Conservation (phyloP, 1,284 basidiomycete species). For the Leccinum ambiguum region DNA sequence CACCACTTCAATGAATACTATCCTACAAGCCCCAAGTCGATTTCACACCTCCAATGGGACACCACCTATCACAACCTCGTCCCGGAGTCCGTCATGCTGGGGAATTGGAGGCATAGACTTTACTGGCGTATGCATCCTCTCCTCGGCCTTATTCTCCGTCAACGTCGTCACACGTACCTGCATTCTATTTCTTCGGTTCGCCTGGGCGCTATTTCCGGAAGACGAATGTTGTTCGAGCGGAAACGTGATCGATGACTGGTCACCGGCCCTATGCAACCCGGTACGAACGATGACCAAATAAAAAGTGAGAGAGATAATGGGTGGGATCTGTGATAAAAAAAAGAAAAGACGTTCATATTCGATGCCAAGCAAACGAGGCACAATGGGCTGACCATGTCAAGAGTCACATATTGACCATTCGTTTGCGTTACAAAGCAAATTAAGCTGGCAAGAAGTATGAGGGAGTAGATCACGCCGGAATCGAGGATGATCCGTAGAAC, state of each 20-base stretch:
- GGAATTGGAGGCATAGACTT: neutral
- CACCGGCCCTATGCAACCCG: neutral
- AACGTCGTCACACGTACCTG: neutral
- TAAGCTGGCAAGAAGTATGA: neutral
- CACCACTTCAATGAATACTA: neutral
- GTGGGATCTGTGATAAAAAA: neutral
- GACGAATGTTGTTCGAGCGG: neutral
- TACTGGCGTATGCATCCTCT: neutral
- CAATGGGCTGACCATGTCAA: conserved; percentile 3
- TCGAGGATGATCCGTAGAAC: conserved; percentile 6
- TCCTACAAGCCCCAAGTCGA: neutral
- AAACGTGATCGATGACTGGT: neutral
- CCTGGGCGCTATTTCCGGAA: neutral
- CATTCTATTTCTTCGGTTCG: neutral
- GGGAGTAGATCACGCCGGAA: conserved; percentile 4
- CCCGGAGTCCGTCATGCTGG: neutral
- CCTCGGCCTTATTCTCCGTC: neutral
- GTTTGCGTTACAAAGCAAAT: neutral
- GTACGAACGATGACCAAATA: conserved; percentile 1
- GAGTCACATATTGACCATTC: conserved; percentile 7
- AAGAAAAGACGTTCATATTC: neutral
- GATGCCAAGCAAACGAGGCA: neutral
- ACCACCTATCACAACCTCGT: neutral
- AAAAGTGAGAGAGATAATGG: neutral
- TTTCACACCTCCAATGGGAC: neutral